Evolutionary conservation across 208 protist genomes (phyloP).

Genomic region (Acanthamoeba royreba): DNA sequence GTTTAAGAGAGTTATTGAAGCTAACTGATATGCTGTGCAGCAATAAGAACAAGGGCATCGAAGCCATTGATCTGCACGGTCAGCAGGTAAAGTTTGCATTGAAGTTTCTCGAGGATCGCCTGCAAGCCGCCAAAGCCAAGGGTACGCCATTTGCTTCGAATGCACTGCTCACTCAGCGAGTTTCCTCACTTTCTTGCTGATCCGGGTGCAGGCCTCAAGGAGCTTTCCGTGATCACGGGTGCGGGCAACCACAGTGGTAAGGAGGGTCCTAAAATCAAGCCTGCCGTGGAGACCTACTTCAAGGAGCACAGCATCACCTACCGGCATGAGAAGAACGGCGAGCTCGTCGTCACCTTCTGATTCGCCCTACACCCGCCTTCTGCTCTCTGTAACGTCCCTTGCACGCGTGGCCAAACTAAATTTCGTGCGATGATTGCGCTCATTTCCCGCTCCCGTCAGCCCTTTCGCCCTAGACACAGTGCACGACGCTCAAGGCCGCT

Average conservation of each 20-base stretch:
- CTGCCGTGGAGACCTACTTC: constrained; percentile 32
- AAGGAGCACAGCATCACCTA: constrained; percentile 31
- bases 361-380: too few relatives aligned
- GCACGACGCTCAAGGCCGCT: too few relatives aligned
- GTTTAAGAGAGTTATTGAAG: neutral
- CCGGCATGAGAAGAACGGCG: constrained; percentile 28
- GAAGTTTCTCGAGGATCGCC: neutral
- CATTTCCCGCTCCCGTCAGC: too few relatives aligned
- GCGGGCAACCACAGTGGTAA: constrained; percentile 50
- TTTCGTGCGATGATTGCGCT: too few relatives aligned
- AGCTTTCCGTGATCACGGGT: constrained; percentile 39
- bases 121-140: neutral
- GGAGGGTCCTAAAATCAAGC: constrained; percentile 46
- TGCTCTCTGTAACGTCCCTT: neutral
- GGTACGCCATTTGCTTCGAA: neutral
- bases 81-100: neutral
- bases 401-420: neutral
- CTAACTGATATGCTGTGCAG: too few relatives aligned
- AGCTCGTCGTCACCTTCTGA: neutral
- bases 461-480: too few relatives aligned
- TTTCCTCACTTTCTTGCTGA: neutral
- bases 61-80: neutral
- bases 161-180: neutral
- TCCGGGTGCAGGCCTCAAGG: neutral
- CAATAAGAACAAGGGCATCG: constrained; percentile 12